Base-by-base conservation (phyloP, 2,329 filamentous ascomycete genomes). In the Simplicillium aogashimaense region DNA sequence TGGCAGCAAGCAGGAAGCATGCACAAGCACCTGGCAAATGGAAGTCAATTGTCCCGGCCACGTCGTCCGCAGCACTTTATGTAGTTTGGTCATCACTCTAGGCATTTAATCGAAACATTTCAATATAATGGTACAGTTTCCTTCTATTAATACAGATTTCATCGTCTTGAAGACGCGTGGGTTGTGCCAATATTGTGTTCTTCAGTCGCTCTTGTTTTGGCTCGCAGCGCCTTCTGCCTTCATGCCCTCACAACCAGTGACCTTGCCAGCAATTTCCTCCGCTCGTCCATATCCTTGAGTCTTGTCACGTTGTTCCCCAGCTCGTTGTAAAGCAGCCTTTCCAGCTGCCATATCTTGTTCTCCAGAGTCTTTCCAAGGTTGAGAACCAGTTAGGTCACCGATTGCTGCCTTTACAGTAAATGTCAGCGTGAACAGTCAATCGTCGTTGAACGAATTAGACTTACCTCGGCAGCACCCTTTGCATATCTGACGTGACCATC, bases 191-290 rank as follows among this genome's bases (percentile, higher is more conserved):
- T 6, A 25, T 25, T 9, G 20, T 9, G 20, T 25, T 9, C 9
- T 25, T 25, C 20, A 25, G 20, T 25, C 20, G 20, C 20, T 25
- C 20, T 25, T 25, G 20, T 5, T 60, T 40, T 57, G 60, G 51
- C 73, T 79, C 14, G 64, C 67, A 12, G 61, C 65, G 0, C 78
- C 79, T 56, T 83, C 78, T 40, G 70, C 67, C 57, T 74, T 63
- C 81, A 86, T 85, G 0, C 81, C 81, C 57, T 81, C 76, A 47
- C 81, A 86, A 0, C 81, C 81, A 0, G 76, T 70, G 1, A 72
- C 59, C 52, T 73, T 75, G 6, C 81, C 81, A 0, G 77, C 74
- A 36, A 78, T 53, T 63, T 84, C 74, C 55, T 86, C 81, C 3
- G 68, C 66, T 51, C 72, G 76, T 29, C 81, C 81, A 40, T 71